Evolutionary conservation across 2,329 filamentous ascomycete genomes (phyloP), one percentile per base, ranked within the genome.

Genomic region (Cladobotryum protrusum): DNA sequence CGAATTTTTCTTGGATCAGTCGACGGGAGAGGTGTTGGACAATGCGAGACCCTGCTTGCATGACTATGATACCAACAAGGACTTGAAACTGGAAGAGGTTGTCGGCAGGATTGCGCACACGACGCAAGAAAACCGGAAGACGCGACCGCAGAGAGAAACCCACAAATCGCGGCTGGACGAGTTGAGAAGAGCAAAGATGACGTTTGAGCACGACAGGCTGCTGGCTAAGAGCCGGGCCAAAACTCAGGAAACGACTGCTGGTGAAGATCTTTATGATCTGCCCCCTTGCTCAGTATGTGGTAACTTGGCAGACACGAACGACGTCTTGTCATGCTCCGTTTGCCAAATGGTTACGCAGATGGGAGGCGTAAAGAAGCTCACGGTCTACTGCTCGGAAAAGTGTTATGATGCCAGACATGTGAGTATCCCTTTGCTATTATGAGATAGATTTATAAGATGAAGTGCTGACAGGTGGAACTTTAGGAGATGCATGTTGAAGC

Each of bases 161-260:
- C 68, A 72, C 50, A 56, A 57, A 48, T 58, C 57, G 47, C 68
- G 72, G 9, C 61, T 77, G 3, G 71, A 75, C 49, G 74, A 77
- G 57, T 65, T 78, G 4, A 67, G 67, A 15, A 65, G 75, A 50
- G 75, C 75, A 24, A 75, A 71, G 58, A 72, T 67, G 51, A 73
- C 74, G 8, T 73, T 75, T 64, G 74, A 76, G 58, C 73, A 71
- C 57, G 67, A 67, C 58, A 70, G 61, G 59, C 63, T 57, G 54
- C 65, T 63, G 60, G 66, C 58, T 61, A 70, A 67, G 63, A 61
- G 59, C 57, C 67, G 57, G 45, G 61, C 57, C 39, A 57, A 59
- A 49, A 59, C 60, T 48, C 61, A 67, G 42, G 60, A 56, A 45
- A 53, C 55, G 18, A 52, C 53, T 20, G 56, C 63, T 18, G 61